phyloP scores from a whole-genome alignment of 371 early-diverging fungal genomes.

The Capillidium rhysosporum region DNA sequence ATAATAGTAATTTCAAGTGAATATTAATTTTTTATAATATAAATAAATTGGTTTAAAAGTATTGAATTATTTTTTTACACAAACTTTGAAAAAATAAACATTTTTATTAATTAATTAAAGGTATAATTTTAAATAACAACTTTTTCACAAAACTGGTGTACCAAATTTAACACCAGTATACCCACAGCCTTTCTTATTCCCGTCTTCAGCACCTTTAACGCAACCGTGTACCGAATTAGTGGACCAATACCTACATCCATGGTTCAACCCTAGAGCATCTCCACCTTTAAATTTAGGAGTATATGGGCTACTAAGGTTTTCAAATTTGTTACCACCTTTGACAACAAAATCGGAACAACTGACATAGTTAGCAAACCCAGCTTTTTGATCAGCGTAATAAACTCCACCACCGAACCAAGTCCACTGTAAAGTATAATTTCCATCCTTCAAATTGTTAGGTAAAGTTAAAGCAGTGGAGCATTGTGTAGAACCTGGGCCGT shows the following conservation, averaged over 20 bases:
- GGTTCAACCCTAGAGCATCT: background rate
- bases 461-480: constrained; percentile 25
- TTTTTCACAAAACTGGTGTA: background rate
- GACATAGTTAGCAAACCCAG: constrained; percentile 22
- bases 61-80: no score
- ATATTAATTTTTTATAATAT: no score
- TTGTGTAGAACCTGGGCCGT: constrained; percentile 17
- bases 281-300: constrained; percentile 1
- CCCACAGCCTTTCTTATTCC: background rate
- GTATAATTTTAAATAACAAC: no score
- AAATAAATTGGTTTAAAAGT: no score
- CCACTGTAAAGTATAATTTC: constrained; percentile 31
- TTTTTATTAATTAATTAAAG: no score
- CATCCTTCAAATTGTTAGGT: constrained; percentile 26
- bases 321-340: constrained; percentile 25
- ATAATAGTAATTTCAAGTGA: no score
- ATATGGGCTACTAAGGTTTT: constrained; percentile 10
- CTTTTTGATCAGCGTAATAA: constrained; percentile 21
- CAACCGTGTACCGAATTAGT: background rate
- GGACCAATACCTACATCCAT: constrained; percentile 2
- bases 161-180: background rate
- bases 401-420: constrained; percentile 24
- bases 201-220: background rate
- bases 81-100: no score
- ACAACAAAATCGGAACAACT: constrained; percentile 26